Conservation (phyloP, 192 early-diverging fungal genomes). For the Coemansia asiatica region DNA sequence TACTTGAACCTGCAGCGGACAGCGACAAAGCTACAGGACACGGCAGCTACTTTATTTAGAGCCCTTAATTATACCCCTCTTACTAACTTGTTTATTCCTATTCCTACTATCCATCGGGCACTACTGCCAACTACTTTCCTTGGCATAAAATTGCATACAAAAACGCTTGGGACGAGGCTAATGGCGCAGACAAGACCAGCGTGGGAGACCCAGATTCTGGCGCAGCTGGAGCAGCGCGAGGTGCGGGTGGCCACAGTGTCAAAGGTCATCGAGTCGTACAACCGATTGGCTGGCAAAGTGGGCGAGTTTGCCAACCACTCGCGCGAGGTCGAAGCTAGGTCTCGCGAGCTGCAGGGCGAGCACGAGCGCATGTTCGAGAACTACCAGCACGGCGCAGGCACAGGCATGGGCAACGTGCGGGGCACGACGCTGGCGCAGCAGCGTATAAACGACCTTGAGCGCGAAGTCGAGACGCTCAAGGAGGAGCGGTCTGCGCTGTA, state of each 20-base stretch:
- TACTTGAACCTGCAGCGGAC: too few relatives aligned
- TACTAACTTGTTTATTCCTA: too few relatives aligned
- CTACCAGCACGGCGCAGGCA: constrained; percentile 28
- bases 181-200: constrained; percentile 26
- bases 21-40: too few relatives aligned
- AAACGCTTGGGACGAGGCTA: neutral
- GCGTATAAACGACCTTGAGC: constrained; percentile 71
- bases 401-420: constrained; percentile 14
- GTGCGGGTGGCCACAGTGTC: constrained; percentile 48
- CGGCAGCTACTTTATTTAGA: neutral
- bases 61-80: too few relatives aligned
- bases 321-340: constrained; percentile 41
- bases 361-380: constrained; percentile 46
- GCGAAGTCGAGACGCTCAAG: constrained; percentile 71
- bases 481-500: constrained; percentile 87
- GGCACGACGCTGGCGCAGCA: constrained; percentile 58
- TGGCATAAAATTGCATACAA: too few relatives aligned
- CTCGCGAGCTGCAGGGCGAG: constrained; percentile 47
- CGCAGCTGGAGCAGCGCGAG: constrained; percentile 51
- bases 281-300: constrained; percentile 40
- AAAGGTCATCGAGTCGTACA: constrained; percentile 52
- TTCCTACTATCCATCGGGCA: neutral
- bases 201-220: constrained; percentile 49
- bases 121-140: neutral
- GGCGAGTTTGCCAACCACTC: constrained; percentile 48